Base-by-base conservation (phyloP, 2,329 filamentous ascomycete genomes). In the Penicillium digitatum region DNA sequence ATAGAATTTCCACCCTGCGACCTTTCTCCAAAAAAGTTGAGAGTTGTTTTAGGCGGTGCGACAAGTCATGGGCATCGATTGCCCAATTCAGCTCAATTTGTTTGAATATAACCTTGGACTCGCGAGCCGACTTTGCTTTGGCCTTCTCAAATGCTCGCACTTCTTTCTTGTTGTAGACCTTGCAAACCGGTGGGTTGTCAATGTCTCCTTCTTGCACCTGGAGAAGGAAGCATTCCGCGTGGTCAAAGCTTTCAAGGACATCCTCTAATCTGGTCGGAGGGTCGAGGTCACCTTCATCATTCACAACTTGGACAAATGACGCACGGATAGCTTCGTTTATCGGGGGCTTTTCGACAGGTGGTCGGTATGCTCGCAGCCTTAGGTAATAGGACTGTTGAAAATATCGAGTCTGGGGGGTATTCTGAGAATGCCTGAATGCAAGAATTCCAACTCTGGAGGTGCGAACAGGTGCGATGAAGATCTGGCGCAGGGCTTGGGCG, bases 21-120 rank as follows among this genome's bases (percentile, higher is more conserved):
- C 91, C 91, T 71, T 90, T 89, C 9, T 71, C 76, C 68, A 96
- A 69, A 69, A 96, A 96, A 51, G 76, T 79, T 58, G 74, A 74
- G 65, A 93, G 71, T 74, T 85, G 83, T 66, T 82, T 82, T 71
- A 94, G 70, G 68, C 87, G 83, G 70, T 89, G 86, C n/a, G 75
- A 75, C 49, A 96, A 72, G 76, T 96, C 92, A 68, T 93, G 82
- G 12, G 73, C 68, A 57, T 85, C 86, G 66, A 95, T 95, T 32
- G 87, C 86, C 92, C 92, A 97, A 72, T 90, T 93, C 64, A 97
- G 65, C 75, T 96, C 92, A n/a, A 96, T 72, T 68, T 87, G 87
- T 76, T 96, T 96, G 16, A 73, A 69, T 63, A 66, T 70, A 57
- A 61, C 72, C 70, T 58, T 74, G 67, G 63, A 64, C 62, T 76